Evolutionary conservation across 768 basidiomycete genomes (phyloP), one percentile per base, ranked within the genome.

Genomic region (Trametopsis cervina): DNA sequence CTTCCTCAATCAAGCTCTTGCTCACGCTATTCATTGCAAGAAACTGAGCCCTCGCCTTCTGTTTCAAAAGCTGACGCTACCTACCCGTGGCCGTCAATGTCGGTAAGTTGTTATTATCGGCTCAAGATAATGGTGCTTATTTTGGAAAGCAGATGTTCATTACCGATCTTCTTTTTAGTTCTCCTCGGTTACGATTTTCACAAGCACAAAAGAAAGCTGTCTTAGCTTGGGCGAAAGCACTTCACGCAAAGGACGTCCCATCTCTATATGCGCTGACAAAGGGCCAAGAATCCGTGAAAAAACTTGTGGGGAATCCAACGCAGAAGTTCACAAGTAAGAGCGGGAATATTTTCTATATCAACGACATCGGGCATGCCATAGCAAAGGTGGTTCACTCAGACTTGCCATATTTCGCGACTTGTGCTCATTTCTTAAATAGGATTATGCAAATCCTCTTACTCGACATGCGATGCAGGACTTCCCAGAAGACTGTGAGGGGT

Each of bases 161-260:
- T n/a, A 66, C 59, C 0, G 55, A 62, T 25, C 42, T 67, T 9
- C 50, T 69, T 3, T 69, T 69, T 44, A 63, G 58, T 29, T 68
- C 64, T 1, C 57, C 65, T 0, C 44, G 46, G 13, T 51, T 68
- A 0, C 51, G 56, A 15, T 69, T 69, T 44, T 69, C 63, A 1
- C 45, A 53, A 6, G 45, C 49, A 3, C 66, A 69, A 40, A 55
- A 69, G 46, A 49, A 35, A 15, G 61, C 62, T 0, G 44, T 69
- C 6, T 44, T 67, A 2, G 36, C 35, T 0, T 69, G 61, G 63
- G 66, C 57, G 2, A 62, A 52, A 23, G 58, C 52, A 0, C 45
- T 69, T 4, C 57, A 64, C 0, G 66, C 63, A 12, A 44, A 40
- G 5, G 54, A 59, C 27, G 60, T 68, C 0, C 66, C 64, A 1